These are phyloP conservation scores for Papilionanthe hybrid DNA, from an alignment of 116 monocot genomes.

Conservation along the genomic window DNA sequence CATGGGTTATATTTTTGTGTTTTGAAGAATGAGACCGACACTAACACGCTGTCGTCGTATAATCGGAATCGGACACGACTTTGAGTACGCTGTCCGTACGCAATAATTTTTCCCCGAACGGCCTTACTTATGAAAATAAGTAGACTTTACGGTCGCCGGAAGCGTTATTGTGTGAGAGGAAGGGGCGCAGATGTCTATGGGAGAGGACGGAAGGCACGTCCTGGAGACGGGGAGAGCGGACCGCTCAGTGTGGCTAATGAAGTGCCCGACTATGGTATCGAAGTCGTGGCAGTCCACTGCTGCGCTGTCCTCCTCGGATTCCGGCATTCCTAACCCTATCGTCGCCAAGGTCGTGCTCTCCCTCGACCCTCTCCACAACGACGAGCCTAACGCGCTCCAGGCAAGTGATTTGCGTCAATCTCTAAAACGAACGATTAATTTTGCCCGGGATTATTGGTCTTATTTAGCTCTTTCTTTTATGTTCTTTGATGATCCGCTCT, in stretches of 20 bases:
- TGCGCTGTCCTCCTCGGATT: slow-evolving; percentile 1
- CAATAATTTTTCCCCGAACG: too few relatives aligned
- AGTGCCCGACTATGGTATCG: slow-evolving; percentile 79
- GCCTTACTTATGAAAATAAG: too few relatives aligned
- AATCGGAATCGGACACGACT: too few relatives aligned
- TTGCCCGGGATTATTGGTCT: background rate
- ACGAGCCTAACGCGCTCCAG: slow-evolving; percentile 67
- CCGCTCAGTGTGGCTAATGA: slow-evolving; percentile 98
- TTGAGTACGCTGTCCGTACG: too few relatives aligned
- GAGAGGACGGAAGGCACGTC: slow-evolving; percentile 41
- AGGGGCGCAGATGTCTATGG: slow-evolving; percentile 18
- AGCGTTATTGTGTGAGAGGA: background rate
- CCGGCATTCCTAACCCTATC: slow-evolving; percentile 33
- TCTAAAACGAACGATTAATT: background rate
- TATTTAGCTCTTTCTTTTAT: background rate
- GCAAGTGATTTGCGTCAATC: slow-evolving; percentile 8
- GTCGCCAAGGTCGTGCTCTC: slow-evolving; percentile 95
- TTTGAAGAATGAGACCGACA: too few relatives aligned
- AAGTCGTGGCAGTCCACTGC: slow-evolving; percentile 72
- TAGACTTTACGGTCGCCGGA: background rate
- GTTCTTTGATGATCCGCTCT: background rate
- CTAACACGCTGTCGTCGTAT: too few relatives aligned
- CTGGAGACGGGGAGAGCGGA: slow-evolving; percentile 77
- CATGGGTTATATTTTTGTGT: too few relatives aligned
- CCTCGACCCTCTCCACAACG: slow-evolving; percentile 72